Evolutionary conservation across 352 stramenopile genomes (phyloP), one percentile per base, ranked within the genome.

Genomic region (Pythium apleroticum): DNA sequence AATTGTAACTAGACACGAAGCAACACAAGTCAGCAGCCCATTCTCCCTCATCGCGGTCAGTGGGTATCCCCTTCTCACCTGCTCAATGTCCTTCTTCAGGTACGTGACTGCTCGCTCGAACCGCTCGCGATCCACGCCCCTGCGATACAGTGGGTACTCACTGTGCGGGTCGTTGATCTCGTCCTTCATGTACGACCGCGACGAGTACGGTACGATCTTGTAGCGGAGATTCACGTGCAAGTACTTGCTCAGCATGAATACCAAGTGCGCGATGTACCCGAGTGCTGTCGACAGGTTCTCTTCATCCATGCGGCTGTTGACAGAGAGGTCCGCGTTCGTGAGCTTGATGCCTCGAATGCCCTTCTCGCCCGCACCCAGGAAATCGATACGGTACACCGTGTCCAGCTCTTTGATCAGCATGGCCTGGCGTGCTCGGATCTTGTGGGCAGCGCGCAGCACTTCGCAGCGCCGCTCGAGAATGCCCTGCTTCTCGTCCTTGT

Each of bases 171-270:
- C 87, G 55, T 96, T 94, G 52, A 94, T 91, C 63, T 96, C 85
- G 69, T 96, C 87, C 45, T 90, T 89, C 35, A 96, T 72, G 54
- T 84, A 93, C 5, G 85, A 94, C 5, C 84, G 80, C 41, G 84
- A 93, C 35, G 84, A 91, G 61, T 89, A 91, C 24, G 85, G 84
- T 48, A 91, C 73, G 48, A 95, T 84, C 14, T 77, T 77, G 73
- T 95, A 95, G 6, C 87, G 81, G 28, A 95, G 70, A 35, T 92
- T 95, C 50, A 95, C 84, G 46, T 93, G 78, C 31, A 95, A 65
- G 57, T 95, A 95, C 68, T 95, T 95, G 78, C 83, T 91, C 25
- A 95, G 78, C 82, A 95, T 92, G 63, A 95, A 95, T 22, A 91
- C 82, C 53, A 95, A 68, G 52, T 95, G 87, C n/a, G 85, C 82